These are phyloP conservation scores for Paxillus ammoniavirescens DNA, from an alignment of 768 basidiomycete genomes.

Conservation along the genomic window DNA sequence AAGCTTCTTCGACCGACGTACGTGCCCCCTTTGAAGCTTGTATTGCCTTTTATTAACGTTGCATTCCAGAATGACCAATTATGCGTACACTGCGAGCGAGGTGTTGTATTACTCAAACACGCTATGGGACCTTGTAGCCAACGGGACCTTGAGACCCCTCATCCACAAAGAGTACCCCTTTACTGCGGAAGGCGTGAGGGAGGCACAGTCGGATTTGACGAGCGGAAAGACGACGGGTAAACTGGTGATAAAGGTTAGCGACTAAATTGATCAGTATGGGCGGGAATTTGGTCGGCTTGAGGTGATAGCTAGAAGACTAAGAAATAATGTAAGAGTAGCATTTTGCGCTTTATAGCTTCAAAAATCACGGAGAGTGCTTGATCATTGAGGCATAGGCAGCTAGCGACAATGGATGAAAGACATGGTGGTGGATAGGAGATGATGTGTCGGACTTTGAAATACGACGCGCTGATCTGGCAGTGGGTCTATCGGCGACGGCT, in stretches of 20 bases:
- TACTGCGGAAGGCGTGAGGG: constrained; percentile 71
- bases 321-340: too few species aligned
- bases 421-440: too few species aligned
- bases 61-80: constrained; percentile 60
- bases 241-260: constrained; percentile 68
- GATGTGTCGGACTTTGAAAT: too few species aligned
- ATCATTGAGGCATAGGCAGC: too few species aligned
- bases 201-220: constrained; percentile 77
- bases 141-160: constrained; percentile 61
- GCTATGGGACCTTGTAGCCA: constrained; percentile 59
- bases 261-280: constrained; percentile 6
- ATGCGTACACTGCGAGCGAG: constrained; percentile 74
- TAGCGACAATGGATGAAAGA: too few species aligned
- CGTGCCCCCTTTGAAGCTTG: constrained; percentile 13
- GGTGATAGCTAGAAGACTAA: too few species aligned
- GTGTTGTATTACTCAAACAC: constrained; percentile 59
- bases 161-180: constrained; percentile 82
- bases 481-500: too few species aligned
- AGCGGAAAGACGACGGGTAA: constrained; percentile 84
- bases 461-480: too few species aligned
- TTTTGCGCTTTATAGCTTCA: not conserved
- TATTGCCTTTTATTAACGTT: constrained; percentile 1
- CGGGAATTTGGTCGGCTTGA: not conserved
- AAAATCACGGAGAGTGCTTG: too few species aligned
- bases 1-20: constrained; percentile 77